Conservation (phyloP, 768 basidiomycete genomes). For the Rhodotorula taiwanensis region DNA sequence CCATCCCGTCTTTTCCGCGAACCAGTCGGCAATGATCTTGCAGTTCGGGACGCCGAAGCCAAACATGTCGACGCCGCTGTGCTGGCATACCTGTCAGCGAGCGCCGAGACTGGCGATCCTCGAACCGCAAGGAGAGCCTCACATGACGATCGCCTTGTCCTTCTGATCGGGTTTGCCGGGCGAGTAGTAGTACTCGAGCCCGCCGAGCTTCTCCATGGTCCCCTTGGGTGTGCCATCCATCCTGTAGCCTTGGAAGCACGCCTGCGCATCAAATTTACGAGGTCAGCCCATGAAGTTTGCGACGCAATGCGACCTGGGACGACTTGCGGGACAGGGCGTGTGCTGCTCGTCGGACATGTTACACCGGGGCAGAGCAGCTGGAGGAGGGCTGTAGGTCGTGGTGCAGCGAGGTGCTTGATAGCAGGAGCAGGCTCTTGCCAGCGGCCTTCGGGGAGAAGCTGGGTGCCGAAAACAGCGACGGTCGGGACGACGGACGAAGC, state of each 20-base stretch:
- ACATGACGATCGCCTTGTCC: slow-evolving; percentile 2
- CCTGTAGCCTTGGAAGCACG: neutral
- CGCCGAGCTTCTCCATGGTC: neutral
- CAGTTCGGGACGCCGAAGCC: slow-evolving; percentile 7
- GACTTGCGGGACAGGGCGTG: neutral
- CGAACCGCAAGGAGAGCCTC: neutral
- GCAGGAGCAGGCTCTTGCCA: too few relatives aligned
- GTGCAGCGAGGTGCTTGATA: too few relatives aligned
- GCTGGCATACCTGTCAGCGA: too few relatives aligned
- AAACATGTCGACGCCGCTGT: slow-evolving; percentile 12
- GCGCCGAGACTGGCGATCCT: too few relatives aligned
- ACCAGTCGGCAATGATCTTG: slow-evolving; percentile 12
- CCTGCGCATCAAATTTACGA: neutral
- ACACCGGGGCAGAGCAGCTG: too few relatives aligned
- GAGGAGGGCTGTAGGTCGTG: too few relatives aligned
- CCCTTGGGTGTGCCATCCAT: slow-evolving; percentile 4
- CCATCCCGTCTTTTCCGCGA: neutral
- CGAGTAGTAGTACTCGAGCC: neutral
- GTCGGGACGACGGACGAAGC: too few relatives aligned
- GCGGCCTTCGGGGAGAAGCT: too few relatives aligned
- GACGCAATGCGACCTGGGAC: too few relatives aligned
- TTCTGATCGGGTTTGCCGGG: neutral
- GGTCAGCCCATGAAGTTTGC: too few relatives aligned
- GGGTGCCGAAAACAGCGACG: too few relatives aligned
- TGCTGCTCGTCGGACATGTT: too few relatives aligned